Base-by-base conservation (phyloP, 179 eudicot species). In the Beta corolliflora region DNA sequence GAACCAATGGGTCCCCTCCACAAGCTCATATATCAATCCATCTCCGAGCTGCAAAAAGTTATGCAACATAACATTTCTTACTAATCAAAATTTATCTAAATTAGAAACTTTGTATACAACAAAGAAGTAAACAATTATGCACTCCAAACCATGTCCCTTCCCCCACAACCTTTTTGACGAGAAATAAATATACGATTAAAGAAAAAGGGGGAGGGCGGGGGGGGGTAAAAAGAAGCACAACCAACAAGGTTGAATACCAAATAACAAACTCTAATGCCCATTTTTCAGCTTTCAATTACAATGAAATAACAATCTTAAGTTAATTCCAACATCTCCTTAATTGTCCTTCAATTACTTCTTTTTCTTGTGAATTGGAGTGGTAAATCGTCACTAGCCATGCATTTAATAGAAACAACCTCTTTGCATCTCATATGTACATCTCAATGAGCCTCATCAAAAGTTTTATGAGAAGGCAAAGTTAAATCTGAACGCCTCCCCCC, bases 11-110 rank as follows among this genome's bases (percentile, higher is more conserved):
- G 81, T 23, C 79, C 96, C 83, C 29, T 91, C 97, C 81, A 85
- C 97, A 69, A 84, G 90, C 82, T 96, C 99, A 82, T 96, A 94
- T 7, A 93, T 84, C 80, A 94, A 81, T 73, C 99, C 97, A 79
- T 92, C 92, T 13, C 98, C 99, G 29, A 96, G 93, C 98, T 94
- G 92, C 83, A 80, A 75, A 19, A 31, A 31, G 2, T 31, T 31
- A 31, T 31, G 41, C 13, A 41, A 41, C 5, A 41, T 9, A 75
- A 19, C 54, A 58, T 11, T 44, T 44, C 54, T 75, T 10, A 23
- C 21, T 68, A n/a, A n/a, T n/a, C n/a, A n/a, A n/a, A n/a, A n/a
- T n/a, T n/a, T n/a, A n/a, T n/a, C n/a, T n/a, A n/a, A n/a, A n/a
- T n/a, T n/a, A n/a, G n/a, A n/a, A n/a, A n/a, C n/a, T n/a, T n/a